A percentile compares a stretch with the other conserved stretches of the same genome.
Conservation (phyloP, 768 basidiomycete genomes). For the Leccinum incarnatum region DNA sequence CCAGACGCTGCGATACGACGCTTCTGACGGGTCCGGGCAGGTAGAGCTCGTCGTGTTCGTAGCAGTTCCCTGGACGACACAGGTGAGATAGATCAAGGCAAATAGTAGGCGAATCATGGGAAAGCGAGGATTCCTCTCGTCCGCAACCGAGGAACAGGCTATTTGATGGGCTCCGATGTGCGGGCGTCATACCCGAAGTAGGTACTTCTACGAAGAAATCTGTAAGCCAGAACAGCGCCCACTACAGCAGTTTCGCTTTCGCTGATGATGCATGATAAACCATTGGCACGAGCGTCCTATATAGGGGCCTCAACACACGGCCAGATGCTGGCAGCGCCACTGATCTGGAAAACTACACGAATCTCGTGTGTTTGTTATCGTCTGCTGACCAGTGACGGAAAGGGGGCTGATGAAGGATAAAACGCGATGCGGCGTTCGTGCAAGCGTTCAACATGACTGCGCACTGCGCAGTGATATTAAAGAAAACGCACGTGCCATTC, state of each 20-base stretch:
- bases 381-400: constrained; percentile 43
- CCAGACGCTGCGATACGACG: neutral
- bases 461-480: no score
- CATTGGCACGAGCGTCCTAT: neutral
- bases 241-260: neutral
- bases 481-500: constrained; percentile 52
- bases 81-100: neutral
- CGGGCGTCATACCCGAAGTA: neutral
- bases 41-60: neutral
- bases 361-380: neutral
- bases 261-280: neutral
- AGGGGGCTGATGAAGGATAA: constrained; percentile 93
- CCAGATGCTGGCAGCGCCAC: neutral
- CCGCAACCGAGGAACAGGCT: neutral
- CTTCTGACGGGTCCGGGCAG: neutral
- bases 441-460: constrained; percentile 39
- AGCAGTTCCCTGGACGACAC: neutral
- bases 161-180: neutral
- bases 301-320: neutral
- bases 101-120: neutral
- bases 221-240: neutral
- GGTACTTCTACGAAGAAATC: neutral
- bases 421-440: constrained; percentile 86
- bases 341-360: neutral
- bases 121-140: neutral